Conservation (phyloP, 306 rosid species). For the Glycyrrhiza uralensis region DNA sequence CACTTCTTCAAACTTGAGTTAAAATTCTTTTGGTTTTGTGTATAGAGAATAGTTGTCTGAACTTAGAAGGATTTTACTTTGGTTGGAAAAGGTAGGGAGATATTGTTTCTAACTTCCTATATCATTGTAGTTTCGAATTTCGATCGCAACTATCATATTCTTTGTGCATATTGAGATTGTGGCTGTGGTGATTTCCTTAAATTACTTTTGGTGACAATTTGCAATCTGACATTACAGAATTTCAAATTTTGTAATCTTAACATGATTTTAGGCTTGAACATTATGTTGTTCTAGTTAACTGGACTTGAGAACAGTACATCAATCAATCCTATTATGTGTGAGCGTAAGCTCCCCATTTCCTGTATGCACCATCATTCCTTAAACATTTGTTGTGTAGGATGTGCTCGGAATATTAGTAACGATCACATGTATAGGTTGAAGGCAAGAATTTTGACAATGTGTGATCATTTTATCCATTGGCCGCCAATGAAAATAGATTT, state of each 20-base stretch:
- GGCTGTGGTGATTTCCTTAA: background rate
- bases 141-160: background rate
- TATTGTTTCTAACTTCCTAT: background rate
- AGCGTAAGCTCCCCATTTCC: background rate
- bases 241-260: background rate
- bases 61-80: background rate
- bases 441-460: background rate
- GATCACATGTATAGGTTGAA: background rate
- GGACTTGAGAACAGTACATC: background rate
- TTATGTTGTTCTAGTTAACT: background rate
- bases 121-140: background rate
- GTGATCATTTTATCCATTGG: background rate
- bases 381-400: background rate
- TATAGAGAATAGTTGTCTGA: background rate
- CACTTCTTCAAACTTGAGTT: background rate
- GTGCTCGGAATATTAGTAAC: background rate
- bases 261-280: background rate
- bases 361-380: background rate
- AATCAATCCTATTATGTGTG: background rate
- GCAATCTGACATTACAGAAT: background rate
- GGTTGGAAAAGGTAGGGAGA: conserved; percentile 3
- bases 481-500: background rate
- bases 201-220: background rate
- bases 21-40: background rate
- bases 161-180: background rate